Evolutionary conservation across 768 basidiomycete species (phyloP).

Genomic region (Clitopilus hobsonii): DNA sequence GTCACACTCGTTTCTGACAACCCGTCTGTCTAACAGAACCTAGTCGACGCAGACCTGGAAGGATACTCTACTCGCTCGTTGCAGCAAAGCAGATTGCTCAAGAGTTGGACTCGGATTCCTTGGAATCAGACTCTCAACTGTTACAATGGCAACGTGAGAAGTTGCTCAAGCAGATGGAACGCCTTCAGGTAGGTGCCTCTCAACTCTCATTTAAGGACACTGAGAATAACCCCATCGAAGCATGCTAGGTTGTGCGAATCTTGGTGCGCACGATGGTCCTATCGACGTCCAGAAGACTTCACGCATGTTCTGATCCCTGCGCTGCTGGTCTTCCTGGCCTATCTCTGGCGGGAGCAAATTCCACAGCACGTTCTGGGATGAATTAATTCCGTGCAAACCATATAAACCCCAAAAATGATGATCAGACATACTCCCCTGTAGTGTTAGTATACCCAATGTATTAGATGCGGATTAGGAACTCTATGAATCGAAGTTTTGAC

Average conservation of each 20-base stretch:
- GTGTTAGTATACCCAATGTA: not conserved
- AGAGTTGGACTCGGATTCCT: not conserved
- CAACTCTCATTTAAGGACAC: not conserved
- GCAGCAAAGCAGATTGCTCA: not conserved
- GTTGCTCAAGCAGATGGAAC: constrained; percentile 16
- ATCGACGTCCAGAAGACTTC: constrained; percentile 11
- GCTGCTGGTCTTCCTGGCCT: constrained; percentile 19
- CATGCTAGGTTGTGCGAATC: constrained; percentile 30
- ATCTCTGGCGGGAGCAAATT: constrained; percentile 25
- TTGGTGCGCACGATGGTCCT: constrained; percentile 25
- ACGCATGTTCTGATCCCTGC: constrained; percentile 18
- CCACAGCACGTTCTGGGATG: no score
- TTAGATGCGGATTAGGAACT: no score
- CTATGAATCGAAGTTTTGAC: no score
- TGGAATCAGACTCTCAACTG: constrained; percentile 5
- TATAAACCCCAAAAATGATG: constrained; percentile 16
- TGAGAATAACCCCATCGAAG: no score
- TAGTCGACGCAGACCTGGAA: not conserved
- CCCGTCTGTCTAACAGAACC: not conserved
- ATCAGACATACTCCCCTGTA: constrained; percentile 3
- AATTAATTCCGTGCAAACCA: not conserved
- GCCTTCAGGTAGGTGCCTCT: constrained; percentile 17
- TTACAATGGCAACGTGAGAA: constrained; percentile 24
- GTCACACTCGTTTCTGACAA: not conserved
- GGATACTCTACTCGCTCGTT: not conserved